A percentile compares a stretch with the other conserved stretches of the same genome.
These are phyloP conservation scores for Leptodontidium sp. DNA, from an alignment of 2,329 filamentous ascomycete genomes.

Conservation along the genomic window DNA sequence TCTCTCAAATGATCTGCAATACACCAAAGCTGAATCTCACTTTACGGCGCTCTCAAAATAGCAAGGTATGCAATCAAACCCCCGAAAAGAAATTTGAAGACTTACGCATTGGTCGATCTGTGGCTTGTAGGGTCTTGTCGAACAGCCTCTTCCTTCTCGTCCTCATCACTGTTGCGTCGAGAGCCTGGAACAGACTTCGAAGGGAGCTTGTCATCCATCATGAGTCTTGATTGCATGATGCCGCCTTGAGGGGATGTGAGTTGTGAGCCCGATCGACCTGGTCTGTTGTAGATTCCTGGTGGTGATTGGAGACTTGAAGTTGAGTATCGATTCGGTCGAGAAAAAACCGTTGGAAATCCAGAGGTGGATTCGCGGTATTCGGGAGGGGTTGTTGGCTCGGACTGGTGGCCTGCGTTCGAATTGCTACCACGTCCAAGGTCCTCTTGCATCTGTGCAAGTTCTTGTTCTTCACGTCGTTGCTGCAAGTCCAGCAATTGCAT, in stretches of 20 bases:
- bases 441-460: conserved; percentile 85
- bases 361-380: conserved; percentile 80
- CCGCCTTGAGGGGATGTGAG: conserved; percentile 79
- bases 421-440: conserved; percentile 69
- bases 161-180: conserved; percentile 88
- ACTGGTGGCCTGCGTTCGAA: conserved; percentile 72
- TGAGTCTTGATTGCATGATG: conserved; percentile 65
- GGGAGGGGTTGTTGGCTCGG: conserved; percentile 94
- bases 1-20: neutral
- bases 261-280: conserved; percentile 79
- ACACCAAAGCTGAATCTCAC: neutral
- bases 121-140: conserved; percentile 75
- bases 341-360: conserved; percentile 81
- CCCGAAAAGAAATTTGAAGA: conserved; percentile 46
- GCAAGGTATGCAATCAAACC: neutral
- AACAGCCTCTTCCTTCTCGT: conserved; percentile 82
- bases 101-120: conserved; percentile 81
- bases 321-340: conserved; percentile 87
- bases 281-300: conserved; percentile 76
- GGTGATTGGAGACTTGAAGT: conserved; percentile 87
- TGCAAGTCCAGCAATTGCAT: conserved; percentile 90
- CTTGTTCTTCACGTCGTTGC: conserved; percentile 82
- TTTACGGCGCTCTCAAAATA: neutral
- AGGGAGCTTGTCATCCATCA: conserved; percentile 71
- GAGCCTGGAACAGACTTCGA: conserved; percentile 88